phyloP scores from a whole-genome alignment of 306 rosid genomes.

The Mimosa pudica region DNA sequence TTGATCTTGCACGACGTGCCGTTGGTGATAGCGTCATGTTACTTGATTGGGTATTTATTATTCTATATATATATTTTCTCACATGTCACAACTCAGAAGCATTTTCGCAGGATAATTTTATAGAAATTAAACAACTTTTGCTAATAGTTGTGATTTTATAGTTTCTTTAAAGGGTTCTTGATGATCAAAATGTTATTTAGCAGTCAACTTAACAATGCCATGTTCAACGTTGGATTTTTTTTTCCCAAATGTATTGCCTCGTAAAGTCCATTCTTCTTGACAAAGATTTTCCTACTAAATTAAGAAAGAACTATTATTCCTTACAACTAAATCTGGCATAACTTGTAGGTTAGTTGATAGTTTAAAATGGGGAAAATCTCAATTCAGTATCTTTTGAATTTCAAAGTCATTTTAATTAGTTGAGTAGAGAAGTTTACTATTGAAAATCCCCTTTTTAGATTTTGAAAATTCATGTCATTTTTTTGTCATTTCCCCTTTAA shows the following conservation, averaged over 20 bases:
- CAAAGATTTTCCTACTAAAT: not conserved
- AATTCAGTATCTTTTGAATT: not conserved
- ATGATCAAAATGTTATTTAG: too few species aligned
- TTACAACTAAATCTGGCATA: not conserved
- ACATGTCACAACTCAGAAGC: too few species aligned
- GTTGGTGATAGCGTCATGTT: conserved; percentile 20
- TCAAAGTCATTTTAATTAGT: too few species aligned
- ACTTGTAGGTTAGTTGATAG: not conserved
- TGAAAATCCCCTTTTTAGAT: too few species aligned
- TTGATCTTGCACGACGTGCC: conserved; percentile 26
- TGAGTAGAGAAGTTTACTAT: too few species aligned
- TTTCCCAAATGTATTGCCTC: not conserved
- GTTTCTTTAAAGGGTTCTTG: too few species aligned
- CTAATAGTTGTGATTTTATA: too few species aligned
- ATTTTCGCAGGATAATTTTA: too few species aligned
- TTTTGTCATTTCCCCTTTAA: too few species aligned
- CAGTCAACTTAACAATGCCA: not conserved
- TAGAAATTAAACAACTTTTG: too few species aligned
- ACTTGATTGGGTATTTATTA: conserved; percentile 31
- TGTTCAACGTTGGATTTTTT: not conserved
- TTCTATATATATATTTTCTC: not conserved
- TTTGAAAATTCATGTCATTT: too few species aligned
- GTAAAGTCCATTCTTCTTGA: not conserved
- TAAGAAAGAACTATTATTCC: not conserved
- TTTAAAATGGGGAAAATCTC: too few species aligned